Evolutionary conservation across 768 basidiomycete species (phyloP).

Genomic region (Gymnopilus dilepis): DNA sequence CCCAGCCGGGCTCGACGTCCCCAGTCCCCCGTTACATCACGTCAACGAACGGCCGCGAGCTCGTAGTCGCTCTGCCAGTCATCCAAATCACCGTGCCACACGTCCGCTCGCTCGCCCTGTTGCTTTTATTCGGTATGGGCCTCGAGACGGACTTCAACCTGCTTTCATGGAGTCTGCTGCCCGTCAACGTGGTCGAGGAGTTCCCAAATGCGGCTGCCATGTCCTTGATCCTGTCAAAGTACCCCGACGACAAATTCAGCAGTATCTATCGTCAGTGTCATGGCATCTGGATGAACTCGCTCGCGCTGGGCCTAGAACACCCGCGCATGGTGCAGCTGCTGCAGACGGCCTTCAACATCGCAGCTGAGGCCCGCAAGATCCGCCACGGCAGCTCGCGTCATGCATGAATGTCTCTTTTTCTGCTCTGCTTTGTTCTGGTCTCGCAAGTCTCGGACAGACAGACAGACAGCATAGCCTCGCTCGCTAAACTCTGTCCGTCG

Average conservation of each 20-base stretch:
- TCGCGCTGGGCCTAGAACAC: conserved; percentile 57
- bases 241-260: conserved; percentile 44
- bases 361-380: conserved; percentile 63
- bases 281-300: conserved; percentile 71
- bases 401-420: neutral
- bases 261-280: conserved; percentile 48
- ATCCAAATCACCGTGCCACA: conserved; percentile 57
- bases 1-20: conserved; percentile 37
- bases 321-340: conserved; percentile 50
- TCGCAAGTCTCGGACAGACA: conserved; percentile 2
- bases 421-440: neutral
- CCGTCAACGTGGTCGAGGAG: conserved; percentile 56
- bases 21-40: conserved; percentile 35
- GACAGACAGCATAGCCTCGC: neutral
- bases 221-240: conserved; percentile 52
- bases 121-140: conserved; percentile 62
- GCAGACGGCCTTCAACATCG: conserved; percentile 73
- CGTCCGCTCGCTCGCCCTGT: conserved; percentile 55
- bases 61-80: conserved; percentile 56
- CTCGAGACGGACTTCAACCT: conserved; percentile 53
- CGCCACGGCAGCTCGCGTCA: conserved; percentile 27
- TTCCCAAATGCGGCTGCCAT: conserved; percentile 67
- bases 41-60: conserved; percentile 16
- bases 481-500: neutral
- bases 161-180: conserved; percentile 60